phyloP scores from a whole-genome alignment of 1,284 basidiomycete species.

The Dichomitus squalens region DNA sequence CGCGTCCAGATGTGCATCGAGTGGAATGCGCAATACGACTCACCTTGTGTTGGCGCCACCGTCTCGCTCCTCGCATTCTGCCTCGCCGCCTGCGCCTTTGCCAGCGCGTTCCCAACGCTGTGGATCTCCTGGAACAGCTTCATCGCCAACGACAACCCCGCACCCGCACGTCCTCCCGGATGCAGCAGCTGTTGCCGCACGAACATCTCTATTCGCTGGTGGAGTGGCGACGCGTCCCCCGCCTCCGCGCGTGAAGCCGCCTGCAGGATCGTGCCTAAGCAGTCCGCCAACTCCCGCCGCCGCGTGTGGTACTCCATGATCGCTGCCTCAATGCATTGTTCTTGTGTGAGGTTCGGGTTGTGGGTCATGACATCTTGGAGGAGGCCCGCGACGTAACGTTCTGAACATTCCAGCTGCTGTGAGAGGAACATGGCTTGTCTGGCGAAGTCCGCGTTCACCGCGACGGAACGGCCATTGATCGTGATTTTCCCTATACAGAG shows the following conservation, averaged over 20 bases:
- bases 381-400: conserved; percentile 73
- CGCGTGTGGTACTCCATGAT: conserved; percentile 68
- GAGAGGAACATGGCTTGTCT: conserved; percentile 76
- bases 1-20: not conserved
- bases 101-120: conserved; percentile 51
- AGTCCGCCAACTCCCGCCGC: conserved; percentile 69
- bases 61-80: conserved; percentile 69
- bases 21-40: not conserved
- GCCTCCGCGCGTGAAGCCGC: conserved; percentile 42
- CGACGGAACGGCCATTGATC: conserved; percentile 60
- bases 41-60: conserved; percentile 57
- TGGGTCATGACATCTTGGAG: conserved; percentile 63
- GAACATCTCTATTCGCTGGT: conserved; percentile 53
- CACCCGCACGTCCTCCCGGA: conserved; percentile 31
- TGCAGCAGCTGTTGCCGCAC: conserved; percentile 55
- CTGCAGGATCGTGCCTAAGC: conserved; percentile 56
- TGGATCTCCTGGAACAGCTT: conserved; percentile 70
- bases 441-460: conserved; percentile 74
- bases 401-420: conserved; percentile 76
- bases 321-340: conserved; percentile 62
- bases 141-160: conserved; percentile 43
- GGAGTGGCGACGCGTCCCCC: conserved; percentile 45
- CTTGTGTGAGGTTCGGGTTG: conserved; percentile 63
- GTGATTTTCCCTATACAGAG: conserved; percentile 58
- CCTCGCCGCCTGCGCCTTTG: conserved; percentile 55